Evolutionary conservation across 2,329 filamentous ascomycete species (phyloP), one percentile per base, ranked within the genome.

Genomic region (Nigrospora sphaerica): DNA sequence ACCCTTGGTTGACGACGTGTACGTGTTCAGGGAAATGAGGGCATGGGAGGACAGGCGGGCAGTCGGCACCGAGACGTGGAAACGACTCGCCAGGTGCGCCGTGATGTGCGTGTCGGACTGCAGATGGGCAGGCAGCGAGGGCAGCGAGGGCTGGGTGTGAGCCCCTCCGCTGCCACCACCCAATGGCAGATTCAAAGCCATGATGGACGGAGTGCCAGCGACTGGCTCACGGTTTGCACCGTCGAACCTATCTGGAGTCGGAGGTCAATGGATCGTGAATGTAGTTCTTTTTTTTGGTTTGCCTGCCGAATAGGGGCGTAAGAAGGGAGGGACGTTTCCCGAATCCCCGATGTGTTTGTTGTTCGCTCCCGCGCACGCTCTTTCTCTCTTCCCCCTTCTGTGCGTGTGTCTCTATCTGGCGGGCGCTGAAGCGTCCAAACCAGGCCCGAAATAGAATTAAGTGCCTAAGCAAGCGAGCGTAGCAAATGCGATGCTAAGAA

Each of bases 11-110:
- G 92, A 92, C 12, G 88, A 88, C 12, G 88, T 92, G 65, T 95
- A 97, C 17, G 91, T 98, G 72, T 98, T 98, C 53, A 98, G 74
- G 44, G 88, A 86, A 61, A 98, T 85, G 56, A 97, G 77, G 42
- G 86, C 93, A 63, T 97, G 91, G 1, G 90, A 95, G 1, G 91
- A 96, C 16, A 98, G 80, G 42, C 82, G 81, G 45, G 93, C 89
- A 1, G 91, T 95, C 11, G 93, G 90, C 49, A 93, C 73, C 45
- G 88, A 86, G 45, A 95, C 86, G 70, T 98, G 93, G 67, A 95
- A 98, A 45, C 92, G 89, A 65, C 80, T 89, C 57, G 87, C 88
- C 51, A 93, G 78, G 65, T 92, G 88, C 44, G 85, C 85, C 4
- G 87, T 93, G 55, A 92, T 73, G 60, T 89, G 84, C 39, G 85